Evolutionary conservation across 1,284 basidiomycete genomes (phyloP).

Genomic region (Naganishia sp.): DNA sequence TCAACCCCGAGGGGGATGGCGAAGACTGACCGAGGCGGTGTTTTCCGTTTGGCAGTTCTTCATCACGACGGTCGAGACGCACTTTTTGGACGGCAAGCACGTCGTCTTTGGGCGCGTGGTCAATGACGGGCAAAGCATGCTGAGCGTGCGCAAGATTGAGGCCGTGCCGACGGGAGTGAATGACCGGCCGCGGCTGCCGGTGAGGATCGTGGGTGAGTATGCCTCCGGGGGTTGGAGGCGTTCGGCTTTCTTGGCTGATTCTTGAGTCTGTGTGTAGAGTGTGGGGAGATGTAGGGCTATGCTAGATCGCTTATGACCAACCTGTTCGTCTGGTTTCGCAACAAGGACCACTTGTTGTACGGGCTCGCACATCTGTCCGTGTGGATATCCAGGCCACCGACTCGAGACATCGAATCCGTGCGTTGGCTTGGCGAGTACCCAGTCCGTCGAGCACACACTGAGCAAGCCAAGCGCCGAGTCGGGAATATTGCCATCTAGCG

Average conservation of each 20-base stretch:
- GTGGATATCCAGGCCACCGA: background rate
- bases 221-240: background rate
- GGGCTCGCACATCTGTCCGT: background rate
- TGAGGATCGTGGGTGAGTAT: conserved; percentile 75
- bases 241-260: background rate
- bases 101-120: conserved; percentile 84
- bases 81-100: conserved; percentile 93
- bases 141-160: conserved; percentile 90
- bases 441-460: no score
- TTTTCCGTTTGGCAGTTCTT: conserved; percentile 87
- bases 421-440: background rate
- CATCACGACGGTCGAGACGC: conserved; percentile 89
- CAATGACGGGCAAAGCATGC: conserved; percentile 69
- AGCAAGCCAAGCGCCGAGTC: background rate
- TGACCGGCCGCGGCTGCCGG: conserved; percentile 77
- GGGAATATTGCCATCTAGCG: conserved; percentile 1
- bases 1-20: background rate
- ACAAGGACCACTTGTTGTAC: background rate
- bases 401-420: background rate
- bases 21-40: no score
- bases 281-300: conserved; percentile 56
- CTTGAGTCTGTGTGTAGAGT: conserved; percentile 49
- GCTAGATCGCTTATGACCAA: background rate
- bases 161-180: conserved; percentile 84
- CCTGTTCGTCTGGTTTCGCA: background rate